Conservation (phyloP, 768 basidiomycete genomes). For the Lanmaoa pseudosensibilis region DNA sequence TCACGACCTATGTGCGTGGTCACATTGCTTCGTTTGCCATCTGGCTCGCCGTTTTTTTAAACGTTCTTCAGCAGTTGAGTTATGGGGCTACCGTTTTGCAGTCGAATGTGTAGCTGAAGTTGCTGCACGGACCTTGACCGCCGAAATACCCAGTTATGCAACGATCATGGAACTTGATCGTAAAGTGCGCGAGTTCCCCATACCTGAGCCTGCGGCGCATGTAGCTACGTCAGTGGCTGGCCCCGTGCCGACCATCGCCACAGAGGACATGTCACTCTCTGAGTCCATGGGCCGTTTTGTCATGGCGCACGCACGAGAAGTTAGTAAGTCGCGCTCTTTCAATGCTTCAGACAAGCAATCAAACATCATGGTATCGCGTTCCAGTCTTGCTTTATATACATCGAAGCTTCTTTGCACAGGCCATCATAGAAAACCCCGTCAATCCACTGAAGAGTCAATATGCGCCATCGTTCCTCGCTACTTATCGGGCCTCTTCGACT, state of each 20-base stretch:
- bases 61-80: constrained; percentile 41
- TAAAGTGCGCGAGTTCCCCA: constrained; percentile 64
- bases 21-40: constrained; percentile 1
- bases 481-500: constrained; percentile 57
- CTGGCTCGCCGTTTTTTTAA: neutral
- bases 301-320: constrained; percentile 37
- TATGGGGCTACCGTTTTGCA: constrained; percentile 66
- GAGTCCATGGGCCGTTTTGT: constrained; percentile 42
- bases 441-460: constrained; percentile 69
- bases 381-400: constrained; percentile 64
- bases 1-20: constrained; percentile 27
- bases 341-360: neutral
- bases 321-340: constrained; percentile 31
- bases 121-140: constrained; percentile 56
- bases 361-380: neutral
- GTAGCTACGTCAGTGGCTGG: constrained; percentile 36
- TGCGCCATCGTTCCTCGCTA: constrained; percentile 62
- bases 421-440: constrained; percentile 62
- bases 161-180: constrained; percentile 68
- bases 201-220: constrained; percentile 48
- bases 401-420: constrained; percentile 69
- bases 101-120: constrained; percentile 66
- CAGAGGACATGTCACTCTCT: constrained; percentile 17
- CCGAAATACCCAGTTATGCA: constrained; percentile 61
- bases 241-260: constrained; percentile 12